A percentile compares a stretch with the other conserved stretches of the same genome.
Conservation (phyloP, 257 asterid genomes). For the Ballota nigra region DNA sequence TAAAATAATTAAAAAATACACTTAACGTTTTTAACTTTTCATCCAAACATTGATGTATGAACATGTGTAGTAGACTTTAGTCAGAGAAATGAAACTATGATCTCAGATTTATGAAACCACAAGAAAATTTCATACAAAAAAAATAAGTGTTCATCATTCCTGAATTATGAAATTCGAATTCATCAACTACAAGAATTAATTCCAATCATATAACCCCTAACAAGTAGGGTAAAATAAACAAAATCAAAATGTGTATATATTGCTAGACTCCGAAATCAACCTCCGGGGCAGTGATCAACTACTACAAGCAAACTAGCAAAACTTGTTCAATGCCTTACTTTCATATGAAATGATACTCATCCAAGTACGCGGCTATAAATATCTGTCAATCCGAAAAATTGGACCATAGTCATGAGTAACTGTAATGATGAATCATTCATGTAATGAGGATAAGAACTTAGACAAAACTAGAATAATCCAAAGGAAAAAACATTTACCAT, state of each 20-base stretch:
- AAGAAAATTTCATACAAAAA: neutral
- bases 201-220: neutral
- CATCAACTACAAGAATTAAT: neutral
- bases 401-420: conserved; percentile 3
- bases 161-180: neutral
- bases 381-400: neutral
- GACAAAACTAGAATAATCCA: neutral
- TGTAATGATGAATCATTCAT: neutral
- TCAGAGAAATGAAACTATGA: neutral
- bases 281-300: neutral
- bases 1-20: too few relatives aligned
- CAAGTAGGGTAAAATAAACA: neutral
- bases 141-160: neutral
- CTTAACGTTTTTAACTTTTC: too few relatives aligned
- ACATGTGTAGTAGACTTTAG: too few relatives aligned
- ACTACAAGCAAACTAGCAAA: neutral
- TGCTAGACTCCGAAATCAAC: neutral
- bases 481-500: conserved; percentile 15
- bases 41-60: neutral
- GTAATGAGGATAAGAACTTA: neutral
- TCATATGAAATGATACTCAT: neutral
- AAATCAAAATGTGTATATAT: neutral
- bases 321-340: neutral
- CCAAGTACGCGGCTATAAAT: neutral
- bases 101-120: neutral